These are phyloP conservation scores for Podaxis mareebaensis DNA, from an alignment of 768 basidiomycete genomes.

Conservation along the genomic window DNA sequence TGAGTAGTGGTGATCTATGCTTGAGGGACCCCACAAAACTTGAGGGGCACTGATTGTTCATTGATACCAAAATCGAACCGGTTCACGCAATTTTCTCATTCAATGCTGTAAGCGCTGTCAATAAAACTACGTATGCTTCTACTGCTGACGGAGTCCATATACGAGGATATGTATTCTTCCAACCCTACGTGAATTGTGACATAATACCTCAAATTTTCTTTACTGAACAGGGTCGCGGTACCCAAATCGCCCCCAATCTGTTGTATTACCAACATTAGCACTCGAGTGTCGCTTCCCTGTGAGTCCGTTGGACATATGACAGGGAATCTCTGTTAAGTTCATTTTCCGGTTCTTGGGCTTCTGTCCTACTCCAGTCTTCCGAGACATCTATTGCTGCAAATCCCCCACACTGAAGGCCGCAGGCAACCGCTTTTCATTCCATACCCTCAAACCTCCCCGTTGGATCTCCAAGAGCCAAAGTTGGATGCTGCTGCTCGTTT, in stretches of 20 bases:
- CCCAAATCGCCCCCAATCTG: not conserved
- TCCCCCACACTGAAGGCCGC: not conserved
- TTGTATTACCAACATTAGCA: conserved; percentile 1
- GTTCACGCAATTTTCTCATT: conserved; percentile 15
- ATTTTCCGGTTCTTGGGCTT: not conserved
- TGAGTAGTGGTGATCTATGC: not conserved
- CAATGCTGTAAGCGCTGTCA: conserved; percentile 16
- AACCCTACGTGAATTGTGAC: conserved; percentile 1
- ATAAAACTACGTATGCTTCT: not conserved
- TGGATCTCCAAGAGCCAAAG: conserved; percentile 1
- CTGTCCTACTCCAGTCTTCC: not conserved
- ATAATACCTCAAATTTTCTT: conserved; percentile 14
- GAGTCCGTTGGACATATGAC: not conserved
- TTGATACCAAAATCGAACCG: conserved; percentile 10
- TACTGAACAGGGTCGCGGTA: conserved; percentile 6
- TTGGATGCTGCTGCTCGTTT: not conserved
- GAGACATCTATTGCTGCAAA: not conserved
- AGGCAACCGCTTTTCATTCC: not conserved
- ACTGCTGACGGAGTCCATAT: not conserved
- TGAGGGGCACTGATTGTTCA: not conserved
- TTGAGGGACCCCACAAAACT: not conserved
- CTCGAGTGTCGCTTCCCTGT: not conserved
- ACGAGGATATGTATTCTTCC: not conserved
- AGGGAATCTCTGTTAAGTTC: not conserved
- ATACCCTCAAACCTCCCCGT: not conserved